phyloP scores from a whole-genome alignment of 2,329 filamentous ascomycete genomes.

The Ilyonectria robusta region DNA sequence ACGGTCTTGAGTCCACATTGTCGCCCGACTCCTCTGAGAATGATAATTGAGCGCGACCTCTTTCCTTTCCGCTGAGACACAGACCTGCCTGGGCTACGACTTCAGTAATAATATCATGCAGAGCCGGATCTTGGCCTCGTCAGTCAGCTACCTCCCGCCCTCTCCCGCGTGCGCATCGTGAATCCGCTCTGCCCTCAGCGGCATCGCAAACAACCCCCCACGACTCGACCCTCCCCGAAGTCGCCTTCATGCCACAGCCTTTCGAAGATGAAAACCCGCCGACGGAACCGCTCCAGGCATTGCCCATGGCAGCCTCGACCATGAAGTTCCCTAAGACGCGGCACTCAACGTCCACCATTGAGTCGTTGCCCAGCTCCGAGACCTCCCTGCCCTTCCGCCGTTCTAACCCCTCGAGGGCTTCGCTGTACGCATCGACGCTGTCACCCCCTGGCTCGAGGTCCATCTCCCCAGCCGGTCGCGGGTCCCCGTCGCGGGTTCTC shows the following conservation, averaged over 20 bases:
- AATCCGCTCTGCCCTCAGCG: slow-evolving; percentile 35
- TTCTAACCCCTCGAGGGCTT: slow-evolving; percentile 71
- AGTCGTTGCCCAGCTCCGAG: slow-evolving; percentile 65
- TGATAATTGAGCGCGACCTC: slow-evolving; percentile 26
- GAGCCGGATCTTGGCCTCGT: slow-evolving; percentile 41
- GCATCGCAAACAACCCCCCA: slow-evolving; percentile 15
- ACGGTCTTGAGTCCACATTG: slow-evolving; percentile 39
- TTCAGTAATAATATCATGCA: slow-evolving; percentile 49
- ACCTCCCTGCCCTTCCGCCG: slow-evolving; percentile 67
- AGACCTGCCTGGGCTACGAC: slow-evolving; percentile 16
- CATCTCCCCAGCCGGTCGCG: slow-evolving; percentile 74
- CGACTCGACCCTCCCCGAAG: slow-evolving; percentile 35
- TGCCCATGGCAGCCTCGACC: slow-evolving; percentile 75
- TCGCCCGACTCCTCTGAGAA: slow-evolving; percentile 42
- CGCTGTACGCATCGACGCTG: slow-evolving; percentile 75
- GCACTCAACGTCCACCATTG: slow-evolving; percentile 67
- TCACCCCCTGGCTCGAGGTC: slow-evolving; percentile 78
- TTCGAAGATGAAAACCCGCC: slow-evolving; percentile 72
- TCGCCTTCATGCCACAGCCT: slow-evolving; percentile 76
- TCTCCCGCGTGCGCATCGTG: slow-evolving; percentile 45
- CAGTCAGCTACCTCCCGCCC: slow-evolving; percentile 39
- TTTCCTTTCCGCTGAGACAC: slow-evolving; percentile 13
- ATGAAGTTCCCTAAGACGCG: slow-evolving; percentile 74
- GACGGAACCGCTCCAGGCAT: slow-evolving; percentile 77
- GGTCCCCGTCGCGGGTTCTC: slow-evolving; percentile 69